Conservation (phyloP, 768 basidiomycete species). For the Dictyophora rubrovolvata region DNA sequence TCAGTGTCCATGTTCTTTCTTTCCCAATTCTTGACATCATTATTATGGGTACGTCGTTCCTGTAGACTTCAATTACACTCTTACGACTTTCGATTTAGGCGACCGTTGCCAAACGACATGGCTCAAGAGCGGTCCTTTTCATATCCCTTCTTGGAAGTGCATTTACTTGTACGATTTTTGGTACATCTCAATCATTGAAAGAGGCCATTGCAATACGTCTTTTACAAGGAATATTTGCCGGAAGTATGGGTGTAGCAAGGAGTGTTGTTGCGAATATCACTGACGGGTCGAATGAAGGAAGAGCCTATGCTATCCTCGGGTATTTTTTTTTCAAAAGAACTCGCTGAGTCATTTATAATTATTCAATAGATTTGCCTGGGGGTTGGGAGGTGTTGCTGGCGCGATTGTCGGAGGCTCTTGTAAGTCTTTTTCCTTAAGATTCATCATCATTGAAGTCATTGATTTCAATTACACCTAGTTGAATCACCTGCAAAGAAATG, state of each 20-base stretch:
- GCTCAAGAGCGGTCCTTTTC: slow-evolving; percentile 73
- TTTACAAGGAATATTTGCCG: slow-evolving; percentile 85
- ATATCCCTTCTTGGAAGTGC: slow-evolving; percentile 82
- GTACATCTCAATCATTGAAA: slow-evolving; percentile 61
- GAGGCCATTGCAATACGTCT: slow-evolving; percentile 83
- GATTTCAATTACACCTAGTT: slow-evolving; percentile 32
- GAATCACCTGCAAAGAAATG: slow-evolving; percentile 82
- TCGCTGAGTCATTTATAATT: slow-evolving; percentile 1
- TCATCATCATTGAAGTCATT: not conserved
- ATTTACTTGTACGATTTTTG: slow-evolving; percentile 66
- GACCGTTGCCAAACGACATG: slow-evolving; percentile 89
- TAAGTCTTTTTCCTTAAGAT: slow-evolving; percentile 28
- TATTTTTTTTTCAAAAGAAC: slow-evolving; percentile 17
- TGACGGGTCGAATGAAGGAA: slow-evolving; percentile 84
- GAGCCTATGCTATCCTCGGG: slow-evolving; percentile 92
- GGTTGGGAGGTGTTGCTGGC: slow-evolving; percentile 88
- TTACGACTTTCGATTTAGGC: slow-evolving; percentile 37
- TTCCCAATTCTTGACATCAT: slow-evolving; percentile 89
- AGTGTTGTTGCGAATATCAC: slow-evolving; percentile 82
- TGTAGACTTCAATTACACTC: not conserved
- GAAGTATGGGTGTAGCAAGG: slow-evolving; percentile 90
- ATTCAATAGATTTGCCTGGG: slow-evolving; percentile 76
- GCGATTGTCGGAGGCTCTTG: slow-evolving; percentile 79
- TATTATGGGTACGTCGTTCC: slow-evolving; percentile 62
- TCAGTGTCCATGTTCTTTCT: slow-evolving; percentile 80